Base-by-base conservation (phyloP, 1,284 basidiomycete genomes). In the Leccinum griseonigrum region DNA sequence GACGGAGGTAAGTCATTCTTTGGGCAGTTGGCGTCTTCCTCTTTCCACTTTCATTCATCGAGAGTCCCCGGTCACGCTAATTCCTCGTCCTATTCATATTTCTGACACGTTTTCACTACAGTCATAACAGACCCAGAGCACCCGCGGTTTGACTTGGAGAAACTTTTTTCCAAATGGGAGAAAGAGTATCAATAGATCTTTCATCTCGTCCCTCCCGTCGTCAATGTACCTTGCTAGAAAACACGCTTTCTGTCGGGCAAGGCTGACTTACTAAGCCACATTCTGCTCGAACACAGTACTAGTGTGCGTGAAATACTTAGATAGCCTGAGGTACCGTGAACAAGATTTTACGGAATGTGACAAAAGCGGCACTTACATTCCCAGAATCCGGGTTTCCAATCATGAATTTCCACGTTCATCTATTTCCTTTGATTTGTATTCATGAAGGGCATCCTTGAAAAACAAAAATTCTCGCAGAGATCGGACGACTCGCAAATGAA, bases 91-190 rank as follows among this genome's bases (percentile, higher is more conserved):
- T 11, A 18, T 60, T 34, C 36, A 43, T 52, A 26, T 32, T 58
- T 58, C 64, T 71, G 62, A 70, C 58, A 64, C 43, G 26, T 62
- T 57, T 66, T 60, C 64, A 55, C 61, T 65, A 22, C 77, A 94
- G 94, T 95, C 69, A 80, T 97, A 69, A 92, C 93, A 66, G 87
- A 99, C 81, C 94, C 95, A 56, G 95, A 98, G 72, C 90, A 97
- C 78, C 94, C 96, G 65, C 88, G 86, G 68, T 99, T 99, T 79
- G 96, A 99, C 83, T 83, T 98, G 74, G 97, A 98, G 83, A 95
- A 95, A 79, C 81, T 98, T 67, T 75, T 98, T 75, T 81, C 80
- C 56, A 85, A 86, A 74, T 90, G 86, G 83, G 91, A 92, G 76
- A 83, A 82, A 70, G 84, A 86, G 55, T 77, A 79, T 70, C 77